A percentile compares a stretch with the other conserved stretches of the same genome.
Evolutionary conservation across 2,329 filamentous ascomycete genomes (phyloP).

Genomic region (Stromatinia cepivora): DNA sequence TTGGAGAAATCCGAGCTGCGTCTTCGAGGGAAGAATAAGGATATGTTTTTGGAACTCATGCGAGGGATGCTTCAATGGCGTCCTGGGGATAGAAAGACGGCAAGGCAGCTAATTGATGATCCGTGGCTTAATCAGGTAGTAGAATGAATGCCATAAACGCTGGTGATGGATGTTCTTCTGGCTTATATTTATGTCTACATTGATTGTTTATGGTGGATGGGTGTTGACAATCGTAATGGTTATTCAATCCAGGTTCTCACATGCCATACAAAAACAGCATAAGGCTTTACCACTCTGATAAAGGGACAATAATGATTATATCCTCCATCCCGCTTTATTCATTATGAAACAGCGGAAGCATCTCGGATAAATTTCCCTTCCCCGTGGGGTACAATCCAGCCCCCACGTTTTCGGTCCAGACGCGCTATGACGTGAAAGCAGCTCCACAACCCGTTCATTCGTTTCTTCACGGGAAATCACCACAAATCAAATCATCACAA

Average conservation of each 20-base stretch:
- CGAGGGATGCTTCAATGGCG: no score
- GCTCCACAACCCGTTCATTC: background rate
- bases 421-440: background rate
- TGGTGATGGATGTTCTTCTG: background rate
- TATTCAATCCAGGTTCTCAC: no score
- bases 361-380: background rate
- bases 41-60: no score
- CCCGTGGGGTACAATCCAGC: background rate
- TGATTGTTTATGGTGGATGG: no score
- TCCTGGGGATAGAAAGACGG: no score
- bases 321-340: background rate
- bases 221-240: no score
- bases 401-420: background rate
- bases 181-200: background rate
- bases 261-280: background rate
- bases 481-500: background rate
- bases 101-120: no score
- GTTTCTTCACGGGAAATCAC: background rate
- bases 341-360: background rate
- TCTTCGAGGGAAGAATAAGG: no score
- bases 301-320: no score
- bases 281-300: background rate
- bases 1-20: no score
- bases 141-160: no score
- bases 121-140: no score